Conservation (phyloP, 257 asterid genomes). For the Mentha longifolia region DNA sequence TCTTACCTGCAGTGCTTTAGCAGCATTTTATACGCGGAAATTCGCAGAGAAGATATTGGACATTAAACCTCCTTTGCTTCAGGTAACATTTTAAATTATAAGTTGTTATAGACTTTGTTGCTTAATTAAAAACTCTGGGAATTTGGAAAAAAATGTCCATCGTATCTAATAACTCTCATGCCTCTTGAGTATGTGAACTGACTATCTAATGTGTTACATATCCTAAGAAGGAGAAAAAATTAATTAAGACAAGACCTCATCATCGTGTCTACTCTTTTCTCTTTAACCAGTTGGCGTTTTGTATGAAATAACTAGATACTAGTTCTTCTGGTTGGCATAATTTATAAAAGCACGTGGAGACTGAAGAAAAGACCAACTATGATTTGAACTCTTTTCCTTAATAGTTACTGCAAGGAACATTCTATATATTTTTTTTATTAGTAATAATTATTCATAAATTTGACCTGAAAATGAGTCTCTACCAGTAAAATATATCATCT, state of each 20-base stretch:
- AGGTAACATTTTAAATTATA: slow-evolving; percentile 58
- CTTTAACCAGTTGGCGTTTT: slow-evolving; percentile 8
- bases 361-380: slow-evolving; percentile 11
- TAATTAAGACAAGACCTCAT: neutral
- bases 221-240: slow-evolving; percentile 4
- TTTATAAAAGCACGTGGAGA: neutral
- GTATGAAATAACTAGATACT: slow-evolving; percentile 2
- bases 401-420: slow-evolving; percentile 5
- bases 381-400: slow-evolving; percentile 9
- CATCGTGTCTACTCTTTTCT: slow-evolving; percentile 5
- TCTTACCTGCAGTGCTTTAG: slow-evolving; percentile 78
- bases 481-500: slow-evolving; percentile 20
- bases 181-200: slow-evolving; percentile 21
- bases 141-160: neutral
- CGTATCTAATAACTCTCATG: no score
- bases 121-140: slow-evolving; percentile 21
- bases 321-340: slow-evolving; percentile 20
- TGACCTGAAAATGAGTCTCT: neutral
- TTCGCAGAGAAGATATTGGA: slow-evolving; percentile 74
- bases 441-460: neutral
- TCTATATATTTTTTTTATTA: neutral
- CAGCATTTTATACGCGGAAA: slow-evolving; percentile 89
- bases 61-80: slow-evolving; percentile 84
- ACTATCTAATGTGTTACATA: neutral
- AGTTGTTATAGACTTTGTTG: slow-evolving; percentile 31